Evolutionary conservation across 345 rosid genomes (phyloP).

Genomic region (Lumnitzera littorea): DNA sequence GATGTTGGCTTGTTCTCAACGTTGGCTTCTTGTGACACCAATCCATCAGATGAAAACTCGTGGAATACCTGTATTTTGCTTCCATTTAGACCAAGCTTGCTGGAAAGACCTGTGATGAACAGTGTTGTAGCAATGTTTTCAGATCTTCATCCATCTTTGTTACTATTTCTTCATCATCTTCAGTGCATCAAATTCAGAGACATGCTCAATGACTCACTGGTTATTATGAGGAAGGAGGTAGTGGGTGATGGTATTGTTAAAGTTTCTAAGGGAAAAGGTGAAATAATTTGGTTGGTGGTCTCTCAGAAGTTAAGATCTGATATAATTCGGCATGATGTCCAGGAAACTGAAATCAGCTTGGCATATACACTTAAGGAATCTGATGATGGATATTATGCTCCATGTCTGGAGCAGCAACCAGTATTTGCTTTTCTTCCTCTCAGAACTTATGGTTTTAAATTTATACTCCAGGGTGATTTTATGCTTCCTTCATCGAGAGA

Average conservation of each 20-base stretch:
- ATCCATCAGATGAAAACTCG: constrained; percentile 25
- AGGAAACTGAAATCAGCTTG: constrained; percentile 71
- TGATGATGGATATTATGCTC: constrained; percentile 47
- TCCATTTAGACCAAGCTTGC: constrained; percentile 69
- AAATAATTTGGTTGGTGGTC: constrained; percentile 85
- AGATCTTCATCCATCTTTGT: constrained; percentile 89
- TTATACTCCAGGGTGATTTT: constrained; percentile 94
- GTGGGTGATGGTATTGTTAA: constrained; percentile 65
- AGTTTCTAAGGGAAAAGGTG: constrained; percentile 67
- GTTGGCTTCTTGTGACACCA: constrained; percentile 29
- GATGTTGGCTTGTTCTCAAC: constrained; percentile 43
- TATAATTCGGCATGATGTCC: constrained; percentile 48
- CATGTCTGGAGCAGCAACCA: constrained; percentile 70
- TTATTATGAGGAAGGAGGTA: constrained; percentile 75
- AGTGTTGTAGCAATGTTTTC: constrained; percentile 61
- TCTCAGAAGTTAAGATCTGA: constrained; percentile 63
- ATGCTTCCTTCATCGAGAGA: constrained; percentile 94
- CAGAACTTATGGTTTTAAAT: constrained; percentile 87
- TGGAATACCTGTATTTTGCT: constrained; percentile 93
- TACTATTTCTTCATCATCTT: constrained; percentile 93
- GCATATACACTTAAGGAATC: constrained; percentile 73
- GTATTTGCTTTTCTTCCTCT: constrained; percentile 96
- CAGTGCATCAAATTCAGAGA: constrained; percentile 71
- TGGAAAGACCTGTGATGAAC: constrained; percentile 51
- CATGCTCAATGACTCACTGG: constrained; percentile 53